Evolutionary conservation across 345 rosid genomes (phyloP).

Genomic region (Eutrema yunnanense): DNA sequence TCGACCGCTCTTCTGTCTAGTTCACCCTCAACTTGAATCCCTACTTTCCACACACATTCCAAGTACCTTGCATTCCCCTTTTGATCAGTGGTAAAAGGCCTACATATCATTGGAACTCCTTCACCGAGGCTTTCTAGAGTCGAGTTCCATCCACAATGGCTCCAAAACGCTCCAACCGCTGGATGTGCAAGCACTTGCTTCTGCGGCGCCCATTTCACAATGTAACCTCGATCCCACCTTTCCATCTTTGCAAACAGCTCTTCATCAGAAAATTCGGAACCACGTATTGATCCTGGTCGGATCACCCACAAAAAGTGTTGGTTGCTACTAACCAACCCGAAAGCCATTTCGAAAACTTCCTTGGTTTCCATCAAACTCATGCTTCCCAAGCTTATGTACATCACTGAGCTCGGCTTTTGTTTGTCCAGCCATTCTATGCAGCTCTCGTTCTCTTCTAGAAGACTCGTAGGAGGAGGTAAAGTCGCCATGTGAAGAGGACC

Average conservation of each 20-base stretch:
- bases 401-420: constrained; percentile 33
- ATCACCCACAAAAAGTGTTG: constrained; percentile 25
- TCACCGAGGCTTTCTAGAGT: constrained; percentile 20
- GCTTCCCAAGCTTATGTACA: constrained; percentile 54
- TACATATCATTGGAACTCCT: constrained; percentile 44
- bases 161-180: neutral
- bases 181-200: neutral
- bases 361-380: constrained; percentile 8
- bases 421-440: constrained; percentile 43
- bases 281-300: constrained; percentile 5
- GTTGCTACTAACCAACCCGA: constrained; percentile 18
- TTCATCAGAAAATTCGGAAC: neutral
- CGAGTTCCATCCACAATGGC: neutral
- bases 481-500: constrained; percentile 9
- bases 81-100: constrained; percentile 37
- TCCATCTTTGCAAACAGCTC: neutral
- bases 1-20: neutral
- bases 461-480: neutral
- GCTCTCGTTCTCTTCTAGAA: constrained; percentile 7
- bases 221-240: neutral
- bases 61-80: constrained; percentile 32
- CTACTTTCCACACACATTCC: constrained; percentile 37
- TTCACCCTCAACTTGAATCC: constrained; percentile 23
- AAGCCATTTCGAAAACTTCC: constrained; percentile 8
- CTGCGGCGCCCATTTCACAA: constrained; percentile 25